phyloP scores from a whole-genome alignment of 345 rosid species.

The Anastatica hierochuntica region DNA sequence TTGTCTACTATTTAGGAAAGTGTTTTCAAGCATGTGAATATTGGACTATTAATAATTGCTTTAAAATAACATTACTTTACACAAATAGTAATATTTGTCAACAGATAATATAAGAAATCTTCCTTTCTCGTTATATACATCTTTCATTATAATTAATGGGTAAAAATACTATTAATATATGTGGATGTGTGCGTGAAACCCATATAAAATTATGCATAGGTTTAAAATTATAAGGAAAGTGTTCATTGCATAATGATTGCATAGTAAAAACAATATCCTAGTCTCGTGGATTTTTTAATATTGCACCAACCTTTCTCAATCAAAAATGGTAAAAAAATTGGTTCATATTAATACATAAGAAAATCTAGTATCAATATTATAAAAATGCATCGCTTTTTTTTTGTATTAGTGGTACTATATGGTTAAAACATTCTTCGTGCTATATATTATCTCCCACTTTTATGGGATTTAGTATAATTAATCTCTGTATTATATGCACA shows the following conservation, averaged over 20 bases:
- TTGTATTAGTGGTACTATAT: not conserved
- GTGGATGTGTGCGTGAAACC: conserved; percentile 6
- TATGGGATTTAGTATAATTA: not conserved
- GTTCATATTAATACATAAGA: conserved; percentile 13
- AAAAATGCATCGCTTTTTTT: not conserved
- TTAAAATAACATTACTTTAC: conserved; percentile 8
- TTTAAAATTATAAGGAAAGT: not conserved
- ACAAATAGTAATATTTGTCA: conserved; percentile 13
- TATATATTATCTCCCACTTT: conserved; percentile 11
- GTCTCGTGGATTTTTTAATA: conserved; percentile 11
- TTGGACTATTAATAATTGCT: not conserved
- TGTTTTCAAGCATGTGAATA: conserved; percentile 18
- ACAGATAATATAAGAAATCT: conserved; percentile 4
- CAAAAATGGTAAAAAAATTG: conserved; percentile 13
- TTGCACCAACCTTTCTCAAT: conserved; percentile 16
- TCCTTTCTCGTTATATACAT: not conserved
- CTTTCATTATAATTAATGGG: not conserved
- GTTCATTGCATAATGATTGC: conserved; percentile 28
- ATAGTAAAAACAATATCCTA: conserved; percentile 22
- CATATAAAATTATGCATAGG: not conserved
- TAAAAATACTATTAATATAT: not conserved
- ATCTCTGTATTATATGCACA: not conserved
- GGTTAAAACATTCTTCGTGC: conserved; percentile 11
- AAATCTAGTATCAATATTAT: conserved; percentile 3
- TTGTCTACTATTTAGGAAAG: conserved; percentile 3